Evolutionary conservation across 2,329 filamentous ascomycete species (phyloP), one percentile per base, ranked within the genome.

Genomic region (Aspergillus aculeatinus): DNA sequence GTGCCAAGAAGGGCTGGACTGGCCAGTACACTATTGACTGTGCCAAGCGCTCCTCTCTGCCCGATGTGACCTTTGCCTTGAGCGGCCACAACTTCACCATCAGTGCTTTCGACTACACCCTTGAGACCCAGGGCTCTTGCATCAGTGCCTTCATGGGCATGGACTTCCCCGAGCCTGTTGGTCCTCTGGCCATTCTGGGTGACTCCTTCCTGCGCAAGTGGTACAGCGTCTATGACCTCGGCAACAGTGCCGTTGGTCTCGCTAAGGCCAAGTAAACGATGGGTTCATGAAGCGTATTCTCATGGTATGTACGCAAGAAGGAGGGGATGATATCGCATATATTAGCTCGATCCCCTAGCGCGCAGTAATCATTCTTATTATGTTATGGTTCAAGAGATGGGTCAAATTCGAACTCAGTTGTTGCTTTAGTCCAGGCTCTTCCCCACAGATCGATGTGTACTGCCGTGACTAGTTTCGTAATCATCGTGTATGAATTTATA

Each of bases 121-220:
- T 99, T 47, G 93, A 99, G 80, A 87, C 97, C 48, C 90, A 93
- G 74, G 95, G 94, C 70, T 94, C 89, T 76, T 99, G 95, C 80
- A 96, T 99, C 79, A 97, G 92, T 64, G 90, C 92, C 69, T 96
- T 99, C 82, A 96, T 96, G 87, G 93, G 92, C 71, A 96, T 98
- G 89, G 95, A 93, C 77, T 88, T 92, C 81, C 81, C 92, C 59
- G 90, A 88, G 73, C 92, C 92, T 44, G 89, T 90, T 61, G 94
- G 95, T 51, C 95, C 95, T 68, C 87, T 99, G 66, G 93, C 92
- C 63, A 99, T 99, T 66, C 88, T 99, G 27, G 95, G 95, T 61
- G 75, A 77, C 63, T 67, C 85, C 65, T 88, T 88, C 84, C 78
- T 88, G 66, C 69, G 78, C 64, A 73, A 70, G 66, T 80, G 72